Base-by-base conservation (phyloP, 805 yeast species). In the Cyberlindnera suaveolens region DNA sequence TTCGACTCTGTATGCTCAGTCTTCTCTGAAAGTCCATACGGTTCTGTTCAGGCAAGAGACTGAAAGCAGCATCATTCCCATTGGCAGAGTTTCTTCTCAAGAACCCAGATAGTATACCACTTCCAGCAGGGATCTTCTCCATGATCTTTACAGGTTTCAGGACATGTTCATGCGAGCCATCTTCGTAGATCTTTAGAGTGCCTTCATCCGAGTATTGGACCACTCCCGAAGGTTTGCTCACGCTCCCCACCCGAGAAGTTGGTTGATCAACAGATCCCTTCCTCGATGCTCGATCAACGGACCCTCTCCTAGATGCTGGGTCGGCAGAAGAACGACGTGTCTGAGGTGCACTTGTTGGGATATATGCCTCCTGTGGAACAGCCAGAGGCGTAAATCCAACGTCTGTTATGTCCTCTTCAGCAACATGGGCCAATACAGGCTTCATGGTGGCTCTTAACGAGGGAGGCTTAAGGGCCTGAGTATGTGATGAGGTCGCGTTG, bases 41-140 rank as follows among this genome's bases (percentile, higher is more conserved):
- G 37, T 56, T 56, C 38, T 55, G 53, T 35, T 58, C 62, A 7
- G 62, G 62, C 6, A 58, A 46, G 40, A 58, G 43, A 29, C 59
- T 53, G 39, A 58, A 58, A 0, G 62, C 62, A 13, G 55, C 54
- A 29, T 44, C 54, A 15, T 50, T 50, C 17, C 41, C 47, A 15
- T 40, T 31, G 17, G 27, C 43, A 13, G 50, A 42, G 6, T 49
- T 36, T 34, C 46, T 56, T 13, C 50, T 39, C 3, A 53, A 43
- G 27, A 58, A 48, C 4, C 62, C 62, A 9, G 58, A 47, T 10
- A 57, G 36, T 6, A 57, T 50, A 3, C 54, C 57, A 9, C 47
- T 34, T 9, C 46, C 36, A 18, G 39, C 37, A 5, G 60, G 54
- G 3, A 50, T 30, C 40, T 55, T 58, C 36, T 55, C 62, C 18